Conservation (phyloP, 2,329 filamentous ascomycete genomes). For the Gnomoniopsis smithogilvyi region DNA sequence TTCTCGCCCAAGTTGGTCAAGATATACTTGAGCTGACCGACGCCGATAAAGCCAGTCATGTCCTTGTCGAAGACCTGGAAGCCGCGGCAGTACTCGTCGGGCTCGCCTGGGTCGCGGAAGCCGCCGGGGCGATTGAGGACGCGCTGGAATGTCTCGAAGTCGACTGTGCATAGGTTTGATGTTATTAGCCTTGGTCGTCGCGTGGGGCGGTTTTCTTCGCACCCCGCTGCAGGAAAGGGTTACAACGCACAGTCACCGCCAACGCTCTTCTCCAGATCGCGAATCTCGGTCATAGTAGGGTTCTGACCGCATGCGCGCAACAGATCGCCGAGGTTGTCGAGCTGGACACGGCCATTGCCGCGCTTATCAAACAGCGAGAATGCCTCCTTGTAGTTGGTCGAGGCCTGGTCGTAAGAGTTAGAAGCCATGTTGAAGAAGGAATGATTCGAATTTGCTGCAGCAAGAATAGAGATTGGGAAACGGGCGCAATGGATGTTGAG, state of each 20-base stretch:
- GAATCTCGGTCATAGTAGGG: conserved; percentile 89
- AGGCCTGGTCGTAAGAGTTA: conserved; percentile 56
- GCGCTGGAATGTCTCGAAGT: conserved; percentile 96
- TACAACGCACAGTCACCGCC: conserved; percentile 80
- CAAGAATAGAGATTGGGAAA: background rate
- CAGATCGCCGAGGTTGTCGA: conserved; percentile 86
- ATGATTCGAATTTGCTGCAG: background rate
- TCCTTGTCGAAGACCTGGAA: conserved; percentile 99
- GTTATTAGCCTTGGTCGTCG: background rate
- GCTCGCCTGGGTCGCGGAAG: conserved; percentile 96
- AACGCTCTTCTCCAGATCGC: conserved; percentile 85
- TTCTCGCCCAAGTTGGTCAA: conserved; percentile 98
- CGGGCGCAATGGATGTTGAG: background rate
- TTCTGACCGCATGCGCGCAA: conserved; percentile 97
- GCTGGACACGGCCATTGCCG: conserved; percentile 85
- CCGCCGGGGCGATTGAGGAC: conserved; percentile 96
- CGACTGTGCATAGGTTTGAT: conserved; percentile 57
- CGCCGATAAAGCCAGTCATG: conserved; percentile 95
- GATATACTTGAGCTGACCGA: conserved; percentile 97
- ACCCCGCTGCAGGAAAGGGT: background rate
- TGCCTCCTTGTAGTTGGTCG: conserved; percentile 99
- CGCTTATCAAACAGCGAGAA: conserved; percentile 99
- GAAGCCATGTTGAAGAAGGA: conserved; percentile 36
- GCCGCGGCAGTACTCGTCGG: conserved; percentile 95
- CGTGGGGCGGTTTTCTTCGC: background rate